Evolutionary conservation across 2,329 filamentous ascomycete species (phyloP).

Genomic region (Fusarium sp.): DNA sequence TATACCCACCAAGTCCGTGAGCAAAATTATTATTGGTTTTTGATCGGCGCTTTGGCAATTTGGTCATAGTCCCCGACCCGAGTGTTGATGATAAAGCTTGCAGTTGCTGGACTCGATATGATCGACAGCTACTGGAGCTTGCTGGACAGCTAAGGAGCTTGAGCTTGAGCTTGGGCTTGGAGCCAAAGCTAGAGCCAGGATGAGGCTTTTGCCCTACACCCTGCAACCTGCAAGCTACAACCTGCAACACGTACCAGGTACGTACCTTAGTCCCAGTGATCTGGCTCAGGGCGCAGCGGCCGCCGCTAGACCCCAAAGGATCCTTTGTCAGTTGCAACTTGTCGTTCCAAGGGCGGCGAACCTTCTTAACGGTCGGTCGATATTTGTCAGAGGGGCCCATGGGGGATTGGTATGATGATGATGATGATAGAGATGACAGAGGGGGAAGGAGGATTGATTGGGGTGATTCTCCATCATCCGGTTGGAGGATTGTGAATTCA

Average conservation of each 20-base stretch:
- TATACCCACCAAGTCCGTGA: constrained; percentile 23
- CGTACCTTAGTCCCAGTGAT: constrained; percentile 35
- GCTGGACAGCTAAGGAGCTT: constrained; percentile 12
- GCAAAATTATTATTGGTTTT: neutral
- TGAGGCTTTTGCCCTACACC: neutral
- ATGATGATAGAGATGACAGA: constrained; percentile 8
- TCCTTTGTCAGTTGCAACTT: constrained; percentile 27
- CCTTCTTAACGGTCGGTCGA: constrained; percentile 4
- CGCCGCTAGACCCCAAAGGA: constrained; percentile 28
- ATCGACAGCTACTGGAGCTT: constrained; percentile 31
- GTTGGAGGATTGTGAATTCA: constrained; percentile 26
- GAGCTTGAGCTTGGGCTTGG: constrained; percentile 3
- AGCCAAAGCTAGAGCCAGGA: neutral
- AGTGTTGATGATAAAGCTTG: neutral
- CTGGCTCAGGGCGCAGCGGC: constrained; percentile 42
- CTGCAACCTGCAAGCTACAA: neutral
- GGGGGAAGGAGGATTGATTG: constrained; percentile 5
- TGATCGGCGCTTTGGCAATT: constrained; percentile 1
- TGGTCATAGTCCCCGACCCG: constrained; percentile 3
- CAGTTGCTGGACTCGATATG: neutral
- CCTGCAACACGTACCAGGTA: neutral
- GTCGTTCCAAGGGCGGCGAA: constrained; percentile 20
- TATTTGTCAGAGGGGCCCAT: constrained; percentile 25
- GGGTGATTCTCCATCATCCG: neutral
- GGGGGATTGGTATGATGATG: neutral